Conservation (phyloP, 164 flowering plant species). For the Buxus sempervirens region DNA sequence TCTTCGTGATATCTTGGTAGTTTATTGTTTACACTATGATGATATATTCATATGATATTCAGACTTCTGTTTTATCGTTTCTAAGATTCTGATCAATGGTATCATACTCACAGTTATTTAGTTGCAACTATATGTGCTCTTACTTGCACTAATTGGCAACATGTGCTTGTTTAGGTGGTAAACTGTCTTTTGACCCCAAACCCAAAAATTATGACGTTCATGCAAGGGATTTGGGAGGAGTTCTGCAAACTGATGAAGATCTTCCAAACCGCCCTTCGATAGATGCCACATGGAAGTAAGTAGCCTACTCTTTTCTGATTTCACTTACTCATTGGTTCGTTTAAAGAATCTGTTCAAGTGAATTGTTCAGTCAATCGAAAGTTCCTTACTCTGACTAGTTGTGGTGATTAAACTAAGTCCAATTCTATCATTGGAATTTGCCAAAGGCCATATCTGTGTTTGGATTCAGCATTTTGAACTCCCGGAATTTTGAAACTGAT, state of each 20-base stretch:
- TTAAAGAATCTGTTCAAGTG: background rate
- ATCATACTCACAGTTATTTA: background rate
- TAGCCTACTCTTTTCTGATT: background rate
- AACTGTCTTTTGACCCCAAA: background rate
- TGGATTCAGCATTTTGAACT: no score
- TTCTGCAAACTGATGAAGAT: background rate
- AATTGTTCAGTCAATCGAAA: no score
- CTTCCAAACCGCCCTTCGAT: conserved; percentile 7
- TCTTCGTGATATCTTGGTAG: background rate
- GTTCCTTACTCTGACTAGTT: no score
- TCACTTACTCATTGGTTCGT: background rate
- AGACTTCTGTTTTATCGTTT: background rate
- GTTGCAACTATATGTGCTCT: background rate
- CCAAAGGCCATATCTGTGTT: no score
- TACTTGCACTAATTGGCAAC: background rate
- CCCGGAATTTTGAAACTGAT: no score
- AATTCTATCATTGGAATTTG: no score
- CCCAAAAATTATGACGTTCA: background rate
- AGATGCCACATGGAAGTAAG: conserved; percentile 16
- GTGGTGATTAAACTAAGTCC: no score
- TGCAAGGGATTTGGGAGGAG: background rate
- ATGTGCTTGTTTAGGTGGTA: background rate
- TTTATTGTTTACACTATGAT: no score
- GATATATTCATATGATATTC: background rate
- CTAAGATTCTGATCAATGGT: no score